A percentile compares a stretch with the other conserved stretches of the same genome.
These are phyloP conservation scores for Phytophthora parvispora DNA, from an alignment of 352 stramenopile species.

Conservation along the genomic window DNA sequence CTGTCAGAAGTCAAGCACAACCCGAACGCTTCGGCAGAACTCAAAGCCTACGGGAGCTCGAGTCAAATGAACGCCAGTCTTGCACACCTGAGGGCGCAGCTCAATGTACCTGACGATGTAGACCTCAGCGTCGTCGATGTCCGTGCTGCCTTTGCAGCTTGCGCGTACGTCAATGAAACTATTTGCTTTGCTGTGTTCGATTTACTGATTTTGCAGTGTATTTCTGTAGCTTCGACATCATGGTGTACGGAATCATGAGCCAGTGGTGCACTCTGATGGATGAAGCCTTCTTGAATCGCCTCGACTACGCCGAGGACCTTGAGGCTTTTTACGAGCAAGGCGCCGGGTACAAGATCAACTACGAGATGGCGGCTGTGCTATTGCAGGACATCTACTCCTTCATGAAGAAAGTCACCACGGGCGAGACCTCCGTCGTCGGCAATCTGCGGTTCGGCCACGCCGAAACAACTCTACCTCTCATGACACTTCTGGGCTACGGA, in stretches of 20 bases:
- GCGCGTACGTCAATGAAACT: constrained; percentile 48
- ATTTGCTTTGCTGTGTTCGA: neutral
- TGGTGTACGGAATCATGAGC: constrained; percentile 55
- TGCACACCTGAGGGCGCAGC: constrained; percentile 34
- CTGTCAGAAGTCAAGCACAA: constrained; percentile 66
- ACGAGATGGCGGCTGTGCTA: constrained; percentile 76
- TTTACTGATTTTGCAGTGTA: neutral
- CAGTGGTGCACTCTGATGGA: constrained; percentile 77
- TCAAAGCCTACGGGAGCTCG: constrained; percentile 46
- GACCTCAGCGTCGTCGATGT: constrained; percentile 53
- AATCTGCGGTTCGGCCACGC: constrained; percentile 78
- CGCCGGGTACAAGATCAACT: constrained; percentile 73
- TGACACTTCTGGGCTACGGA: constrained; percentile 72
- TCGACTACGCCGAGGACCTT: constrained; percentile 79
- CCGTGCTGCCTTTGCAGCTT: constrained; percentile 64
- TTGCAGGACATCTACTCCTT: constrained; percentile 60
- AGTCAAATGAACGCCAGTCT: constrained; percentile 41
- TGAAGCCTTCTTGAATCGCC: constrained; percentile 42
- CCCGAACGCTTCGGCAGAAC: constrained; percentile 48
- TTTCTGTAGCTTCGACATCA: constrained; percentile 65
- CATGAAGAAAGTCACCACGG: constrained; percentile 61
- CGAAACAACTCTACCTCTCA: constrained; percentile 78
- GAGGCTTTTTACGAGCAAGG: constrained; percentile 77
- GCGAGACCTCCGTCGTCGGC: constrained; percentile 42
- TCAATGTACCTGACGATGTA: constrained; percentile 46